These are phyloP conservation scores for Colletotrichum lentis DNA, from an alignment of 2,329 filamentous ascomycete species.

Conservation along the genomic window DNA sequence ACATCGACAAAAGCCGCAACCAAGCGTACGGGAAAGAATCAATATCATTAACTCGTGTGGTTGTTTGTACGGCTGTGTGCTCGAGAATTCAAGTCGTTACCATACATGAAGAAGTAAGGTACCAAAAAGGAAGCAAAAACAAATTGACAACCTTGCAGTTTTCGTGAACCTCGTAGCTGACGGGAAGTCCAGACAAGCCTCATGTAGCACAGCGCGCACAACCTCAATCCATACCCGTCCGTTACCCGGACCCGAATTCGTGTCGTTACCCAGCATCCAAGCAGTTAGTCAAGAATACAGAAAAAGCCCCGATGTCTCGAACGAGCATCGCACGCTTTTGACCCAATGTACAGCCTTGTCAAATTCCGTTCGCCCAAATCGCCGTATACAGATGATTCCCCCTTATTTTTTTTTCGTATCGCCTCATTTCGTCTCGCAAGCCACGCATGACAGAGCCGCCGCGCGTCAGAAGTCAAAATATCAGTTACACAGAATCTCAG, in stretches of 20 bases:
- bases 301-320: constrained; percentile 26
- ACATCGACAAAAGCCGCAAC: too few species aligned
- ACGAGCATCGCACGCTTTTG: constrained; percentile 26
- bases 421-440: not conserved
- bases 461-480: not conserved
- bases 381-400: not conserved
- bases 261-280: constrained; percentile 16
- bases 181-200: constrained; percentile 2
- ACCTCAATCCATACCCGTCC: not conserved
- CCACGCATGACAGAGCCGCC: not conserved
- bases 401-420: not conserved
- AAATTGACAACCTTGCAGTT: not conserved
- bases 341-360: constrained; percentile 22
- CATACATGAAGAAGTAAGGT: not conserved
- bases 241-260: constrained; percentile 11
- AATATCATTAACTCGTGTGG: constrained; percentile 3
- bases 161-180: not conserved
- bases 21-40: not conserved
- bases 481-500: constrained; percentile 3
- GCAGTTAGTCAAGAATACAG: constrained; percentile 4
- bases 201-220: constrained; percentile 23
- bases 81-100: constrained; percentile 1
- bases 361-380: constrained; percentile 6
- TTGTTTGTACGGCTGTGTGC: constrained; percentile 7
- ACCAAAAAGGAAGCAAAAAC: not conserved